Evolutionary conservation across 139 green algal species (phyloP).

Genomic region (Picochlorum sp.): DNA sequence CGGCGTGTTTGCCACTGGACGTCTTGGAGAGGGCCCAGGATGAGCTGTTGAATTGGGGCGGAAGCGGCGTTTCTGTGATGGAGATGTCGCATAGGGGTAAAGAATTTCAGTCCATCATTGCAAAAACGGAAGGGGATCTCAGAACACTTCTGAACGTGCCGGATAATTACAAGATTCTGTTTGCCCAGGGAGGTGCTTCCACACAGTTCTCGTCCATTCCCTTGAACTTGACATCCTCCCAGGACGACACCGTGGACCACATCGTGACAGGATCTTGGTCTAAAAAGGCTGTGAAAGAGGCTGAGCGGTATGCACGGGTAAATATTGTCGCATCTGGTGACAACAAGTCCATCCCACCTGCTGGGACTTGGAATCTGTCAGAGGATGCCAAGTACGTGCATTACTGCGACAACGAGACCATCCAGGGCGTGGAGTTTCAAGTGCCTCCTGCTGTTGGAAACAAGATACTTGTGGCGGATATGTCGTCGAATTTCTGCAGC

Average conservation of each 20-base stretch:
- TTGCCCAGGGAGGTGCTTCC: constrained; percentile 86
- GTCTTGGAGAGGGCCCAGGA: constrained; percentile 85
- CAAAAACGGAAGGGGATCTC: constrained; percentile 88
- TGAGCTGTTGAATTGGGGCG: constrained; percentile 91
- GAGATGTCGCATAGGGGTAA: constrained; percentile 98
- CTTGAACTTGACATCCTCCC: constrained; percentile 72
- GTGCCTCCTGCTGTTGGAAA: constrained; percentile 54
- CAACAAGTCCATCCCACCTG: constrained; percentile 73
- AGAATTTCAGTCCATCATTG: constrained; percentile 84
- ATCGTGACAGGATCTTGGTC: constrained; percentile 89
- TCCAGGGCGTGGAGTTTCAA: constrained; percentile 98
- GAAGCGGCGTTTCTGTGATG: constrained; percentile 87
- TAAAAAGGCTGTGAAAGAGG: constrained; percentile 90
- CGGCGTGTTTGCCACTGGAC: constrained; percentile 78
- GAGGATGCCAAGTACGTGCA: constrained; percentile 82
- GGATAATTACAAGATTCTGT: constrained; percentile 92
- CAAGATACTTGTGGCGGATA: constrained; percentile 80
- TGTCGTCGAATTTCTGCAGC: constrained; percentile 95
- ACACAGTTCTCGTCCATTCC: constrained; percentile 90
- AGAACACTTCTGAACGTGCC: constrained; percentile 84
- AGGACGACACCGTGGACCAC: constrained; percentile 78
- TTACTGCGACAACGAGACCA: constrained; percentile 99
- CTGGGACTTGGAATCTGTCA: constrained; percentile 77
- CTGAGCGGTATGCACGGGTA: constrained; percentile 60
- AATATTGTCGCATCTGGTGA: constrained; percentile 79